phyloP scores from a whole-genome alignment of 495 filamentous ascomycete genomes.

The Penicillium waksmanii region DNA sequence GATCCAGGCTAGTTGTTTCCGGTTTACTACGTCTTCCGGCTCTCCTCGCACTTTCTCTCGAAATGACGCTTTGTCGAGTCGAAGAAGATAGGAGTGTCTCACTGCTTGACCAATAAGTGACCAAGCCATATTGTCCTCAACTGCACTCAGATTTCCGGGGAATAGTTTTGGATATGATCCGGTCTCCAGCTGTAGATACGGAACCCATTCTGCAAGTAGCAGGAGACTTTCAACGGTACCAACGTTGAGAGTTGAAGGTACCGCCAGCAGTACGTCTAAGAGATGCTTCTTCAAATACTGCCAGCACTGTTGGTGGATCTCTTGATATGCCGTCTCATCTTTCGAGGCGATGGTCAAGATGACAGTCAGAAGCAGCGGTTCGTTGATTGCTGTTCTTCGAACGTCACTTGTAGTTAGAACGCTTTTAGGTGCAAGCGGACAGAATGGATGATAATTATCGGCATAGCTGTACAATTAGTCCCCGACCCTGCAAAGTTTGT shows the following conservation, averaged over 20 bases:
- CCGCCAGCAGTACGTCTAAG: slow-evolving; percentile 5
- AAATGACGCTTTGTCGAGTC: slow-evolving; percentile 10
- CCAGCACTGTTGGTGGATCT: slow-evolving; percentile 11
- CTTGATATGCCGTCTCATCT: slow-evolving; percentile 5
- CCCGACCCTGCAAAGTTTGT: neutral
- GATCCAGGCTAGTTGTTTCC: slow-evolving; percentile 10
- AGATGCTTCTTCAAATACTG: slow-evolving; percentile 4
- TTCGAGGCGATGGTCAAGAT: slow-evolving; percentile 10
- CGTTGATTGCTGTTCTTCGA: slow-evolving; percentile 6
- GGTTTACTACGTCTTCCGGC: neutral
- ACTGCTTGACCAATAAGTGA: slow-evolving; percentile 11
- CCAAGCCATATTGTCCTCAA: slow-evolving; percentile 13
- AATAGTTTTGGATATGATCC: slow-evolving; percentile 5
- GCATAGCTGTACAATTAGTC: slow-evolving; percentile 2
- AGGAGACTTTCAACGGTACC: slow-evolving; percentile 9
- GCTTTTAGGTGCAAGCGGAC: neutral
- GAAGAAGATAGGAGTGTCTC: slow-evolving; percentile 10
- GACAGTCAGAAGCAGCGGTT: slow-evolving; percentile 5
- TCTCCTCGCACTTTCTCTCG: slow-evolving; percentile 6
- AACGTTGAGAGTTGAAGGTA: slow-evolving; percentile 4
- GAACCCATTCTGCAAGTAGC: slow-evolving; percentile 10
- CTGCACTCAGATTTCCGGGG: slow-evolving; percentile 6
- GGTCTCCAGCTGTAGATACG: slow-evolving; percentile 3
- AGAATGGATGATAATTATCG: slow-evolving; percentile 9
- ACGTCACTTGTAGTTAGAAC: neutral